A percentile compares a stretch with the other conserved stretches of the same genome.
Conservation (phyloP, 805 yeast genomes). For the Starmerella gropengiesseri region DNA sequence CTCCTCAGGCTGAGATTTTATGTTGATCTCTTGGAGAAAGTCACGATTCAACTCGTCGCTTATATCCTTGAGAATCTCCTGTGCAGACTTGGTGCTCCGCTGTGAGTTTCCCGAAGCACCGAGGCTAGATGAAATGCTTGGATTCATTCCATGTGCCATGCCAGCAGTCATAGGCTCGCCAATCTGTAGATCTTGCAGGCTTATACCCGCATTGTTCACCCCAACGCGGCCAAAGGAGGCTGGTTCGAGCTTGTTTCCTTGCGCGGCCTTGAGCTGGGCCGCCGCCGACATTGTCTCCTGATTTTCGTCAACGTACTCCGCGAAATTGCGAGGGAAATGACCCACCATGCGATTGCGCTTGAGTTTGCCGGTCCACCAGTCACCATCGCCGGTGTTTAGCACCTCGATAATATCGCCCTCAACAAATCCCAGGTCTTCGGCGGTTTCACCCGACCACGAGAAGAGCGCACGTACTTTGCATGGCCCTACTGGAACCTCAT, state of each 20-base stretch:
- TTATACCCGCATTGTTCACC: too few relatives aligned
- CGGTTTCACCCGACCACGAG: conserved; percentile 90
- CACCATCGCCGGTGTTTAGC: conserved; percentile 66
- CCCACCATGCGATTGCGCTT: conserved; percentile 75
- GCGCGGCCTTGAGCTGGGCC: conserved; percentile 5
- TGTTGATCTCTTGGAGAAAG: conserved; percentile 18
- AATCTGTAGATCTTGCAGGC: conserved; percentile 16
- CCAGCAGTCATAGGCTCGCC: conserved; percentile 11
- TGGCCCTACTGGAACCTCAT: conserved; percentile 35
- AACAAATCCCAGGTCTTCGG: conserved; percentile 80
- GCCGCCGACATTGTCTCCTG: conserved; percentile 23
- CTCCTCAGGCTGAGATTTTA: conserved; percentile 17
- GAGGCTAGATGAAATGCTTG: not conserved
- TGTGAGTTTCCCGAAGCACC: conserved; percentile 3
- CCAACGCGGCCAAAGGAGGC: too few relatives aligned
- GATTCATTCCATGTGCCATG: not conserved
- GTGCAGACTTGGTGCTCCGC: conserved; percentile 22
- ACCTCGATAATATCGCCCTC: conserved; percentile 92
- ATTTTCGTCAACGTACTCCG: conserved; percentile 37
- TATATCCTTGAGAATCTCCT: conserved; percentile 26
- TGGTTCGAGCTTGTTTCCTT: not conserved
- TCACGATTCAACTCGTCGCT: conserved; percentile 22
- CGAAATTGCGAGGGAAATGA: conserved; percentile 78
- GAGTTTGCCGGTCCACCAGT: conserved; percentile 83
- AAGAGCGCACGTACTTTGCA: conserved; percentile 71